These are phyloP conservation scores for Zygotorulaspora florentina DNA, from an alignment of 805 yeast species.

Conservation along the genomic window DNA sequence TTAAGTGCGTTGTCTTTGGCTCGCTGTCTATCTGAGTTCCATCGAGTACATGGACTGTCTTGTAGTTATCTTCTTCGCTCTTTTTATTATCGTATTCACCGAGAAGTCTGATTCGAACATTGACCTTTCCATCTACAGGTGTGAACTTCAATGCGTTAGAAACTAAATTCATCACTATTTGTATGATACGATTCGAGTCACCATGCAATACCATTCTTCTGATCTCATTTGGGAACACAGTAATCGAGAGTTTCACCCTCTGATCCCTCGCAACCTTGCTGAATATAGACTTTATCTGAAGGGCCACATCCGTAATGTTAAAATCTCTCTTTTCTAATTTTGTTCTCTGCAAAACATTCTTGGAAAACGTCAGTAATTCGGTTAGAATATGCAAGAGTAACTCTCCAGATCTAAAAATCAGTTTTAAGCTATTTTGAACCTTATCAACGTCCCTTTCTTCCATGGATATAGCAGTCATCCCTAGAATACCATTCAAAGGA, in stretches of 20 bases:
- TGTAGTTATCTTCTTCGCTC: conserved; percentile 41
- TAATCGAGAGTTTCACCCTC: conserved; percentile 61
- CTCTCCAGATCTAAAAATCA: conserved; percentile 90
- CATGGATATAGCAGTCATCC: conserved; percentile 92
- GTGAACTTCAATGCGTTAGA: conserved; percentile 90
- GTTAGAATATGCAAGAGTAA: conserved; percentile 82
- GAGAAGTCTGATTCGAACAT: conserved; percentile 54
- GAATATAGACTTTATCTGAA: conserved; percentile 83
- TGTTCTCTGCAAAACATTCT: conserved; percentile 76
- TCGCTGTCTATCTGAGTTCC: conserved; percentile 20
- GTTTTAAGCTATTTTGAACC: conserved; percentile 69
- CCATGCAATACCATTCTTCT: conserved; percentile 71
- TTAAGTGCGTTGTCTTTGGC: neutral
- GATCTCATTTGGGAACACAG: conserved; percentile 54
- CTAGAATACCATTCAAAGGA: conserved; percentile 92
- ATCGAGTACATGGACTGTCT: conserved; percentile 43
- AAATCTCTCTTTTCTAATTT: conserved; percentile 81
- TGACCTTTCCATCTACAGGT: conserved; percentile 79
- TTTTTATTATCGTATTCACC: conserved; percentile 64
- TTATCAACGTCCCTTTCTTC: conserved; percentile 69
- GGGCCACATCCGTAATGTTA: conserved; percentile 70
- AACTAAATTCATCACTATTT: conserved; percentile 87
- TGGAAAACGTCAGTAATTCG: conserved; percentile 87
- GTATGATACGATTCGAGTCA: conserved; percentile 85
- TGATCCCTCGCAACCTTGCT: conserved; percentile 75